Conservation (phyloP, 192 early-diverging fungal species). For the Lunasporangiospora selenospora region DNA sequence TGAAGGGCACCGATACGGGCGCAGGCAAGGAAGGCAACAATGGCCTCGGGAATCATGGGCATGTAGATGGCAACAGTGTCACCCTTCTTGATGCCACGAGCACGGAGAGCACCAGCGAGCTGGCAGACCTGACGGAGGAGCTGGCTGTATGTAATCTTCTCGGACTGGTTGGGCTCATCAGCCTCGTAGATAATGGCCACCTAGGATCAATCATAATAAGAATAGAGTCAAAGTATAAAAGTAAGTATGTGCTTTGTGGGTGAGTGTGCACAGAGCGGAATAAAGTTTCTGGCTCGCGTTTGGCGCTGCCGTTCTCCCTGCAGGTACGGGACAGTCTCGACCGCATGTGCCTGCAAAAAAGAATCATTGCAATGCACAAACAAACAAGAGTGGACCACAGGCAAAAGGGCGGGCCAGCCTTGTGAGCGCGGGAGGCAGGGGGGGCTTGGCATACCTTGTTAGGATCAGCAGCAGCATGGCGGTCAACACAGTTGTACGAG, state of each 20-base stretch:
- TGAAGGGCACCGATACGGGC: constrained; percentile 92
- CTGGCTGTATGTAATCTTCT: constrained; percentile 85
- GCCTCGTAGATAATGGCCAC: constrained; percentile 89
- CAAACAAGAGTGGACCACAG: neutral
- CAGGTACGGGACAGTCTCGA: no score
- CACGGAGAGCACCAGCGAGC: constrained; percentile 85
- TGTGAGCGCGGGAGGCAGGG: neutral
- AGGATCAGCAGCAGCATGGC: constrained; percentile 82
- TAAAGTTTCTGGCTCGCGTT: no score
- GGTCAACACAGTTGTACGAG: constrained; percentile 96
- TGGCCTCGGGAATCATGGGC: constrained; percentile 97
- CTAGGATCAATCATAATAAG: constrained; percentile 32
- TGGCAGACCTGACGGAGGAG: constrained; percentile 84
- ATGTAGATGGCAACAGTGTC: constrained; percentile 97
- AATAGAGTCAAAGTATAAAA: no score
- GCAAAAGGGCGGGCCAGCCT: neutral
- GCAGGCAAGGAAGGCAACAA: constrained; percentile 93
- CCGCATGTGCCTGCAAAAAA: no score
- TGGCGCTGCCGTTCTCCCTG: no score
- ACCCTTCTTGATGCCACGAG: constrained; percentile 88
- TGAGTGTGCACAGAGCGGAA: no score
- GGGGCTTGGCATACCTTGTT: constrained; percentile 60
- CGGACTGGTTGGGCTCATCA: constrained; percentile 83
- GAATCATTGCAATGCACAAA: no score
- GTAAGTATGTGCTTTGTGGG: no score